A percentile compares a stretch with the other conserved stretches of the same genome.
Conservation (phyloP, 306 rosid species). For the Lathyrus sativus region DNA sequence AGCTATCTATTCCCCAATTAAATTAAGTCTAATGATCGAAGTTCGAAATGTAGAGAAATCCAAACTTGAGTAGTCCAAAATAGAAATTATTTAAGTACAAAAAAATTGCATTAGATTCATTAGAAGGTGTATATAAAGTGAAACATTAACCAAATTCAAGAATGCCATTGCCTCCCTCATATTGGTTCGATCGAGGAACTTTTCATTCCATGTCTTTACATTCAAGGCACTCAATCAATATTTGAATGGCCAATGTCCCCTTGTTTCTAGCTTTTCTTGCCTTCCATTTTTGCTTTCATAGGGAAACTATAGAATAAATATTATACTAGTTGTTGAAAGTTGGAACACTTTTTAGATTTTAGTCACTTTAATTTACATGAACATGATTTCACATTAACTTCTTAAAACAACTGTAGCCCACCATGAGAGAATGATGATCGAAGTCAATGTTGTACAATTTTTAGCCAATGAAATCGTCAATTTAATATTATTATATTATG, state of each 20-base stretch:
- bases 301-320: slow-evolving; percentile 34
- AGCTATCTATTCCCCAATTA: background rate
- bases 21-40: background rate
- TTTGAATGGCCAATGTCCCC: slow-evolving; percentile 51
- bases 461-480: no score
- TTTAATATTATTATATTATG: no score
- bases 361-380: background rate
- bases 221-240: slow-evolving; percentile 35
- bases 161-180: slow-evolving; percentile 45
- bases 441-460: slow-evolving; percentile 34
- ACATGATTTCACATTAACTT: slow-evolving; percentile 28
- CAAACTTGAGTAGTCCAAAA: slow-evolving; percentile 10
- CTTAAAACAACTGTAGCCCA: slow-evolving; percentile 13
- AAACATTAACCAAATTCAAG: slow-evolving; percentile 45
- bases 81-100: slow-evolving; percentile 24
- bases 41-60: background rate
- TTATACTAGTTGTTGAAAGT: slow-evolving; percentile 41
- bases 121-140: slow-evolving; percentile 30
- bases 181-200: slow-evolving; percentile 54
- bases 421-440: background rate
- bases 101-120: slow-evolving; percentile 20
- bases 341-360: slow-evolving; percentile 39
- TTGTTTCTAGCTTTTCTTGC: slow-evolving; percentile 45
- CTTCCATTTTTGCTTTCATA: slow-evolving; percentile 32
- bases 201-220: slow-evolving; percentile 51